Evolutionary conservation across 208 protist species (phyloP).

Genomic region (Wallacemonas sp.): DNA sequence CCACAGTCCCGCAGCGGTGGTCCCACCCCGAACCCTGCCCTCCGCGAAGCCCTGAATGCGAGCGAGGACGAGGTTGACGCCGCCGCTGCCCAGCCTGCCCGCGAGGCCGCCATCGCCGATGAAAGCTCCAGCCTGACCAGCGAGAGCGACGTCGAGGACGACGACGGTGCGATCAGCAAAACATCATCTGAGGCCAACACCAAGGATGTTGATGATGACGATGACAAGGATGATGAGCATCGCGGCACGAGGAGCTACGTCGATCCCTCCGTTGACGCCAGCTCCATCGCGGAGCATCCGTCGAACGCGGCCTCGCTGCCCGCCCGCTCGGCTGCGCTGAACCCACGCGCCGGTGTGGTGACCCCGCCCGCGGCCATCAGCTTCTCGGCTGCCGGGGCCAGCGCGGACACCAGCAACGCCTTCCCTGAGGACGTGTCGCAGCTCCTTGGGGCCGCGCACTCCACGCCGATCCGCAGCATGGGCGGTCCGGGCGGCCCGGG

Average conservation of each 20-base stretch:
- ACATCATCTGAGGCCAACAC: slow-evolving; percentile 7
- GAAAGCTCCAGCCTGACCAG: slow-evolving; percentile 3
- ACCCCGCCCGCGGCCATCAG: slow-evolving; percentile 2
- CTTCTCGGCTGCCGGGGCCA: not conserved
- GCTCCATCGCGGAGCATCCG: slow-evolving; percentile 4
- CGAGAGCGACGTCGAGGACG: slow-evolving; percentile 26
- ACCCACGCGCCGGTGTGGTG: not conserved
- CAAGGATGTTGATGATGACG: not conserved
- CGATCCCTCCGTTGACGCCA: slow-evolving; percentile 7
- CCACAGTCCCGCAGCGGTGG: slow-evolving; percentile 4
- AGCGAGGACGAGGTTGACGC: slow-evolving; percentile 35
- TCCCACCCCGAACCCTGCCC: not conserved
- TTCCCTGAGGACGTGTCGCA: slow-evolving; percentile 29
- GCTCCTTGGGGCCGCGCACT: slow-evolving; percentile 3
- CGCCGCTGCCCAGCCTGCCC: slow-evolving; percentile 19
- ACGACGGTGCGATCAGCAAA: slow-evolving; percentile 12
- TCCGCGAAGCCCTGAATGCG: slow-evolving; percentile 35
- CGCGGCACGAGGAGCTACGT: slow-evolving; percentile 16
- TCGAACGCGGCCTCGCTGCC: slow-evolving; percentile 11
- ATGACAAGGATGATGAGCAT: slow-evolving; percentile 11
- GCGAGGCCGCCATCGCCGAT: not conserved
- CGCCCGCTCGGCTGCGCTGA: not conserved
- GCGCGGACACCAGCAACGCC: slow-evolving; percentile 26
- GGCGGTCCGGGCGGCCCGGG: slow-evolving; percentile 38
- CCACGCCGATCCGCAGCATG: slow-evolving; percentile 22